Conservation (phyloP, 2,329 filamentous ascomycete genomes). For the Cladosporium sp. region DNA sequence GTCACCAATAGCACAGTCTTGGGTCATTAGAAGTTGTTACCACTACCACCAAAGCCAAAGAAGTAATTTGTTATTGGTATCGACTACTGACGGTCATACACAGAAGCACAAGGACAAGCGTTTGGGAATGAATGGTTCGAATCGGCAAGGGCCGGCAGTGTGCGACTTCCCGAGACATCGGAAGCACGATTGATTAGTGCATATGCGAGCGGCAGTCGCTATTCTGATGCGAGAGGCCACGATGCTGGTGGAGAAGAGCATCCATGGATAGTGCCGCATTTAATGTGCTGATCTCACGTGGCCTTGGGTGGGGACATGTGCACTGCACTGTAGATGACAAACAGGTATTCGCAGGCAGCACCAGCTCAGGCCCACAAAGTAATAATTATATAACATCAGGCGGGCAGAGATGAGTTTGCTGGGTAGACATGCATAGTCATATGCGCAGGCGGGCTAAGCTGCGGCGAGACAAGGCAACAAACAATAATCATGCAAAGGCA, state of each 20-base stretch:
- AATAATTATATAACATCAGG: background rate
- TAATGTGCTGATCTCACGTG: constrained; percentile 3
- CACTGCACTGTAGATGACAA: too few relatives aligned
- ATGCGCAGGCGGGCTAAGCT: background rate
- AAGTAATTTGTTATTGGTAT: background rate
- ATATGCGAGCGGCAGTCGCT: background rate
- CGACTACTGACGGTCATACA: background rate
- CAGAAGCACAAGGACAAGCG: background rate
- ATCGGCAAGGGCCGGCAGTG: constrained; percentile 10
- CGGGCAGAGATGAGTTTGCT: background rate
- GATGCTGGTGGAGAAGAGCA: background rate
- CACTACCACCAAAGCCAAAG: background rate
- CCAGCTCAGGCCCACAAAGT: background rate
- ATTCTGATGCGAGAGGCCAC: background rate
- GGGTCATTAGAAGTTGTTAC: background rate
- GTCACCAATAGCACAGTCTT: background rate
- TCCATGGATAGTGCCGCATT: background rate
- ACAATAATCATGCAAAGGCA: background rate
- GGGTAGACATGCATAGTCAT: background rate
- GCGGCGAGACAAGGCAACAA: background rate
- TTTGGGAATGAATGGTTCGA: constrained; percentile 19
- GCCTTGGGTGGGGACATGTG: background rate
- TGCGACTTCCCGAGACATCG: constrained; percentile 7
- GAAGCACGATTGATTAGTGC: background rate
- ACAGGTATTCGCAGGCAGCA: background rate